These are phyloP conservation scores for Musa balbisiana DNA, from an alignment of 202 grass and related monocot species.

Conservation along the genomic window DNA sequence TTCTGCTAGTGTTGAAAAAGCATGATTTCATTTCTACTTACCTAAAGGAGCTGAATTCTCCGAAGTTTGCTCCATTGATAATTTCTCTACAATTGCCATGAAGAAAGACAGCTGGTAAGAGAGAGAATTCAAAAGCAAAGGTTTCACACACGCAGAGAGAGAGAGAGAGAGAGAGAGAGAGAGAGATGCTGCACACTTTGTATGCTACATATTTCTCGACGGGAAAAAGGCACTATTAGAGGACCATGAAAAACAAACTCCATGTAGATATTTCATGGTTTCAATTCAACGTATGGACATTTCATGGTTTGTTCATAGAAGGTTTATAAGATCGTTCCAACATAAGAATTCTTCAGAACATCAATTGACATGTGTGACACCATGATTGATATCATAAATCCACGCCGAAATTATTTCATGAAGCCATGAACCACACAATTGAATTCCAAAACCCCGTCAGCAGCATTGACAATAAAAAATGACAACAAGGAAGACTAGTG, in stretches of 20 bases:
- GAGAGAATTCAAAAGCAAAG: no score
- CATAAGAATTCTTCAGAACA: not conserved
- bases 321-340: not conserved
- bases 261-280: not conserved
- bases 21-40: not conserved
- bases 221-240: no score
- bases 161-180: not conserved
- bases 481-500: not conserved
- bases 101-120: not conserved
- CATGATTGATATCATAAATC: not conserved
- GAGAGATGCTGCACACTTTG: not conserved
- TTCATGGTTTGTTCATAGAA: not conserved
- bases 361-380: not conserved
- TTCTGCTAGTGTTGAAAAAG: no score
- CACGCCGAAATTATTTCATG: not conserved
- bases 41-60: not conserved
- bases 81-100: not conserved
- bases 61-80: conserved; percentile 1
- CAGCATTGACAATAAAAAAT: not conserved
- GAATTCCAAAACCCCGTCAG: not conserved
- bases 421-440: not conserved
- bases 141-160: no score
- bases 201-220: not conserved
- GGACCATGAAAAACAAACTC: no score
- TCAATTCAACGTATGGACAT: not conserved